These are phyloP conservation scores for Mycena indigotica DNA, from an alignment of 768 basidiomycete genomes.

Conservation along the genomic window DNA sequence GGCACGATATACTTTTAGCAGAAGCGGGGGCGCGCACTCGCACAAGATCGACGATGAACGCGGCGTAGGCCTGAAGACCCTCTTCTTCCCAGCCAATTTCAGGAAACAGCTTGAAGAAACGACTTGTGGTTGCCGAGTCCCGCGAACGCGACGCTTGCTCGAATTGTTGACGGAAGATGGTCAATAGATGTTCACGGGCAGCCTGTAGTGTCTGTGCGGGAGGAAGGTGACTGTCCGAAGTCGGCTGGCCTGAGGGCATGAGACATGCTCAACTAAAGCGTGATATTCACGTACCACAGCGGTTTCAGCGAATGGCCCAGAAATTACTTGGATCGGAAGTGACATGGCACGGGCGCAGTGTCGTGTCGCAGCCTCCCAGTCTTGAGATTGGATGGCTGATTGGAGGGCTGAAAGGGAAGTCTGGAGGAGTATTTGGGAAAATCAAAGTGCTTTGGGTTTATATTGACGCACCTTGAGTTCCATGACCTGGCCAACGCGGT, in stretches of 20 bases:
- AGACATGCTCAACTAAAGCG: conserved; percentile 7
- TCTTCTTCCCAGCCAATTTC: conserved; percentile 92
- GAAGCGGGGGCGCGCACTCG: conserved; percentile 74
- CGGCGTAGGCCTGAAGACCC: conserved; percentile 89
- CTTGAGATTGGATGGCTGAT: conserved; percentile 80
- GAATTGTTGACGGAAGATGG: conserved; percentile 80
- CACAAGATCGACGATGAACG: conserved; percentile 91
- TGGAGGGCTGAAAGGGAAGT: conserved; percentile 48
- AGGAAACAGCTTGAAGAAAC: conserved; percentile 97
- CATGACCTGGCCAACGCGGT: conserved; percentile 89
- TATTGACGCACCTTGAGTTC: conserved; percentile 77
- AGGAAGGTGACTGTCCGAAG: conserved; percentile 82
- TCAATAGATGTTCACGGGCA: conserved; percentile 73
- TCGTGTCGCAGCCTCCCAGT: conserved; percentile 95
- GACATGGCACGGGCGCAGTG: conserved; percentile 91
- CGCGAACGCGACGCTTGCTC: conserved; percentile 76
- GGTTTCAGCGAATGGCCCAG: conserved; percentile 82
- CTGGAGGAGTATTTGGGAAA: conserved; percentile 27
- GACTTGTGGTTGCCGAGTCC: conserved; percentile 84
- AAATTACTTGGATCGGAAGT: conserved; percentile 73
- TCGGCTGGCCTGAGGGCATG: conserved; percentile 62
- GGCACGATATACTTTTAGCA: conserved; percentile 67
- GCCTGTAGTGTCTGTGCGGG: conserved; percentile 81
- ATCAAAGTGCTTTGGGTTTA: neutral
- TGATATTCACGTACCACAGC: conserved; percentile 69